Base-by-base conservation (phyloP, 345 rosid species). In the Noccaea caerulescens region DNA sequence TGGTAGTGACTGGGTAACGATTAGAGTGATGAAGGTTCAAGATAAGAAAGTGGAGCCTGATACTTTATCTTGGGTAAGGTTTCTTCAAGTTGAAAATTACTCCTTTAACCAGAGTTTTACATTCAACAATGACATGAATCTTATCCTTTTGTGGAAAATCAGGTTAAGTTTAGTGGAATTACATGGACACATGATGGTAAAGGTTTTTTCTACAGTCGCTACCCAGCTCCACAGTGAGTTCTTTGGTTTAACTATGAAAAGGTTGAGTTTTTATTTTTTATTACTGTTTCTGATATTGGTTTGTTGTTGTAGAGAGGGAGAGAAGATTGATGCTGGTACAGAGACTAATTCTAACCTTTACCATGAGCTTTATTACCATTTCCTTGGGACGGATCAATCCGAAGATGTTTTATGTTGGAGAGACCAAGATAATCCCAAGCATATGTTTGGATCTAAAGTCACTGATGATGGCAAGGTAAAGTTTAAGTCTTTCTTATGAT, bases 1-100 rank as follows among this genome's bases (percentile, higher is more conserved):
- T 57, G 98, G 98, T 47, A 95, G 99, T 75, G 99, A 92, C 63
- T 95, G 99, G 98, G 86, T 84, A n/a, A 92, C 87, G 0, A 81
- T 94, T 41, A 87, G 88, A 62, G 85, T 89, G 46, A 84, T 87
- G 96, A 79, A 72, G 10, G 49, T 90, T 57, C 82, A 73, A 62
- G 89, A 89, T 58, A 87, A 80, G 82, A 80, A 41, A 77, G 90
- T 78, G 13, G 91, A 88, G 71, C 73, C 84, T 18, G 98, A 92
- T 72, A 81, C 85, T 43, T 69, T 94, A 76, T 81, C 86, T 63
- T 92, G 98, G 99, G 98, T 91, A 75, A 76, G 87, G 38, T 57
- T 58, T 46, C 25, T 47, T 46, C 57, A 72, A 37, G 7, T 65
- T 42, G 20, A 46, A 20, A 46, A 33, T 34, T 33, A 52, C n/a